Conservation (phyloP, 129 eudicot genomes). For the Gnaphalium uliginosum region DNA sequence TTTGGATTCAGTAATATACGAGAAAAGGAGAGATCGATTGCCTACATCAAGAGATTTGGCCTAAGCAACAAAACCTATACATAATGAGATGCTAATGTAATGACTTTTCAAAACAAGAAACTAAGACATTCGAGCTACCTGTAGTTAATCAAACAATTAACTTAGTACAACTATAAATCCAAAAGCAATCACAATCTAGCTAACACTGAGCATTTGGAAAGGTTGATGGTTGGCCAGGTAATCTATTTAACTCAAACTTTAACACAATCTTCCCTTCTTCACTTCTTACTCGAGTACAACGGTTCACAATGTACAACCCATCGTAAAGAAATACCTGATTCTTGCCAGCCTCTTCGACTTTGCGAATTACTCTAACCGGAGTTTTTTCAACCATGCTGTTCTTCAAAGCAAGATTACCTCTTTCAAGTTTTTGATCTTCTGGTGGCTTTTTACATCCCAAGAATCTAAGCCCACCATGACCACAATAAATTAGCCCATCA, state of each 20-base stretch:
- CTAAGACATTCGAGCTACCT: neutral
- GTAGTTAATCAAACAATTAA: neutral
- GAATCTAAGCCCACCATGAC: conserved; percentile 52
- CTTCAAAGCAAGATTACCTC: conserved; percentile 49
- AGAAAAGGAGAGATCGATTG: neutral
- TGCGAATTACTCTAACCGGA: conserved; percentile 42
- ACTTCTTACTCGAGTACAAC: conserved; percentile 35
- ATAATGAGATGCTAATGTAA: neutral
- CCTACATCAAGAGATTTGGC: neutral
- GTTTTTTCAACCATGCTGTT: conserved; percentile 32
- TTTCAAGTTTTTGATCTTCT: conserved; percentile 44
- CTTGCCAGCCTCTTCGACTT: neutral
- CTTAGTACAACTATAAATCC: too few species aligned
- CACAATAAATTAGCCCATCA: conserved; percentile 42
- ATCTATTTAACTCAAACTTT: conserved; percentile 42
- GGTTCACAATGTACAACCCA: conserved; percentile 37
- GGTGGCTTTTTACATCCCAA: neutral
- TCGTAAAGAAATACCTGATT: conserved; percentile 29
- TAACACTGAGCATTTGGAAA: conserved; percentile 2
- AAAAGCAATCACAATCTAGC: neutral
- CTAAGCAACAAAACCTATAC: neutral
- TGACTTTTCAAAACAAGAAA: neutral
- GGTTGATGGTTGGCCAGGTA: conserved; percentile 37
- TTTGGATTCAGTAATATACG: too few species aligned
- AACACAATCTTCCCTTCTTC: conserved; percentile 44